Base-by-base conservation (phyloP, 257 asterid genomes). In the Thymus mandschuricus region DNA sequence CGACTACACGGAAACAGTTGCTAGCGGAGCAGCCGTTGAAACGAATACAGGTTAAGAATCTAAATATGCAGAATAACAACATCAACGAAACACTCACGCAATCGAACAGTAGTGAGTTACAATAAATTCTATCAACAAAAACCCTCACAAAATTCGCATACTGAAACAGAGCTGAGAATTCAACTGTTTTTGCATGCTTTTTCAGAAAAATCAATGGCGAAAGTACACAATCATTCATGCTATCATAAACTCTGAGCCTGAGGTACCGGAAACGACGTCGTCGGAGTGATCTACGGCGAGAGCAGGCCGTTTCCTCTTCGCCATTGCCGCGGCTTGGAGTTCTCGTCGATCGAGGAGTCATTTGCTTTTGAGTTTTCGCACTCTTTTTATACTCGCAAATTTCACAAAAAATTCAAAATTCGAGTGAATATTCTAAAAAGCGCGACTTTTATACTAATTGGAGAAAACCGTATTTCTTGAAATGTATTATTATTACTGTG, bases 171-270 rank as follows among this genome's bases (percentile, higher is more conserved):
- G 8, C 41, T 2, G 9, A n/a, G n/a, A 38, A 57, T 6, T 58
- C 54, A n/a, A 57, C 29, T 58, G 7, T 15, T 58, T 15, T 58
- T 15, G 60, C 55, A 28, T 6, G 31, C 41, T 1, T 10, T 5
- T 1, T 0, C 9, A 11, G 11, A 30, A 58, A 58, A 58, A 10
- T 3, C 43, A 58, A 10, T 8, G 21, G 6, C 33, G 8, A 10
- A 55, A 55, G 34, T 8, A 13, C 7, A 28, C 28, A 55, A 31
- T 11, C 1, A 3, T 5, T 41, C 33, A 46, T 10, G 72, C 76
- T 78, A 34, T 55, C 73, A 38, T 38, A 7, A 38, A 38, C 41
- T 38, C 79, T 55, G 79, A 68, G 57, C 6, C 79, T 55, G 79
- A 68, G 57, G 38, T 30, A 30, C 28, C 65, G 0, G 52, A n/a